Percentiles rank a stretch among this genome's conserved stretches.
phyloP scores from a whole-genome alignment of 2,329 filamentous ascomycete genomes.

The Fusarium sp. region DNA sequence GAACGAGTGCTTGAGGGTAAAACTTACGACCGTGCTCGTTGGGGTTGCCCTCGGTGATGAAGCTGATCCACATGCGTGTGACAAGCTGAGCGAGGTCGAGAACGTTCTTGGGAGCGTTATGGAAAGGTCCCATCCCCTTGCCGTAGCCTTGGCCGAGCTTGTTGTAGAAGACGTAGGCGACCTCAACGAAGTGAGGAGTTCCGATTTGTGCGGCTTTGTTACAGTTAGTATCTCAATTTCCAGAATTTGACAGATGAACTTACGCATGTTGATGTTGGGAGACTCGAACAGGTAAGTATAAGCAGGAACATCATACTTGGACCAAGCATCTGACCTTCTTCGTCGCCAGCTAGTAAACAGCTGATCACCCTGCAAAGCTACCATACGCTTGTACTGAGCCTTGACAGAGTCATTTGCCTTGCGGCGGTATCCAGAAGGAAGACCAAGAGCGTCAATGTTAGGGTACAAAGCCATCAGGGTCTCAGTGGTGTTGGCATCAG shows the following conservation, averaged over 20 bases:
- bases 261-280: slow-evolving; percentile 26
- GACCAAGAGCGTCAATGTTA: slow-evolving; percentile 36
- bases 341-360: slow-evolving; percentile 66
- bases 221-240: not conserved
- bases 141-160: slow-evolving; percentile 53
- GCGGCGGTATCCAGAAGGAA: slow-evolving; percentile 29
- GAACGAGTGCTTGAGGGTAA: rapidly evolving
- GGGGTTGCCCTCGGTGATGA: slow-evolving; percentile 52
- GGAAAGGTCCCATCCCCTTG: slow-evolving; percentile 49
- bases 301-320: slow-evolving; percentile 58
- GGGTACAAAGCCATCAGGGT: slow-evolving; percentile 37
- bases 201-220: slow-evolving; percentile 33
- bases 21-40: slow-evolving; percentile 45
- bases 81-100: slow-evolving; percentile 56
- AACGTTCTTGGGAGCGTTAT: slow-evolving; percentile 52
- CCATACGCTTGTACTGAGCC: slow-evolving; percentile 62
- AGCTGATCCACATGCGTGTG: slow-evolving; percentile 52
- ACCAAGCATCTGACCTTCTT: slow-evolving; percentile 63
- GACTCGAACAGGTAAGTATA: slow-evolving; percentile 65
- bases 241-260: not conserved
- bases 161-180: slow-evolving; percentile 63
- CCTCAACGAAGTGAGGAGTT: slow-evolving; percentile 46
- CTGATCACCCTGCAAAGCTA: slow-evolving; percentile 64
- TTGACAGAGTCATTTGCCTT: slow-evolving; percentile 23
- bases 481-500: slow-evolving; percentile 20